Base-by-base conservation (phyloP, 345 rosid species). In the Acer negundo region DNA sequence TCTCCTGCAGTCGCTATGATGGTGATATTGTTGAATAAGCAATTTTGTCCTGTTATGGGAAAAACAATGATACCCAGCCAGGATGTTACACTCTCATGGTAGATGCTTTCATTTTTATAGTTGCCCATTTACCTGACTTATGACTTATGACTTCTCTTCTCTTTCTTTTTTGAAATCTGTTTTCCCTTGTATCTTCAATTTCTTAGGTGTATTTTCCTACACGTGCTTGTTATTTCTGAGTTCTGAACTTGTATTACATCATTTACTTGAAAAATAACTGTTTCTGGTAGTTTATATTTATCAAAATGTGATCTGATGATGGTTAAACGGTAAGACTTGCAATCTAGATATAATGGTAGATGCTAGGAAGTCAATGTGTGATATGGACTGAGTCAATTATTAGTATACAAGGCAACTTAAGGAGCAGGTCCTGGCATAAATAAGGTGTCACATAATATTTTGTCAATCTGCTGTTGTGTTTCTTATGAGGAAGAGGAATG, bases 241-340 rank as follows among this genome's bases (percentile, higher is more conserved):
- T 51, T 15, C 6, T 15, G 40, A 70, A 7, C 9, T 15, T 49
- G 44, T n/a, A 28, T 28, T 53, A 2, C 3, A 49, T 6, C 16
- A 53, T 51, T 70, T 70, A 28, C 74, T 26, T 51, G 42, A 70
- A 51, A 9, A 53, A 44, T 68, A 20, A 47, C 62, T 6, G 73
- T 49, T 69, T 49, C 40, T 53, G 44, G 44, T 51, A 3, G 53
- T 35, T 58, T 56, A 59, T 10, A n/a, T 56, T n/a, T 56, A 7
- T 49, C 62, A 47, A 70, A 38, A 49, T 70, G 20, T 31, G 47
- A 42, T 55, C 24, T 7, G 6, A 69, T 11, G 46, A 19, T 55
- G 49, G 46, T 55, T 53, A 40, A 42, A 71, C 19, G 17, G 47
- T 31, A 19, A 70, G 46, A 31, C 19, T 19, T 71, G 24, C 46